Conservation (phyloP, 495 filamentous ascomycete species). For the Terfezia boudieri region DNA sequence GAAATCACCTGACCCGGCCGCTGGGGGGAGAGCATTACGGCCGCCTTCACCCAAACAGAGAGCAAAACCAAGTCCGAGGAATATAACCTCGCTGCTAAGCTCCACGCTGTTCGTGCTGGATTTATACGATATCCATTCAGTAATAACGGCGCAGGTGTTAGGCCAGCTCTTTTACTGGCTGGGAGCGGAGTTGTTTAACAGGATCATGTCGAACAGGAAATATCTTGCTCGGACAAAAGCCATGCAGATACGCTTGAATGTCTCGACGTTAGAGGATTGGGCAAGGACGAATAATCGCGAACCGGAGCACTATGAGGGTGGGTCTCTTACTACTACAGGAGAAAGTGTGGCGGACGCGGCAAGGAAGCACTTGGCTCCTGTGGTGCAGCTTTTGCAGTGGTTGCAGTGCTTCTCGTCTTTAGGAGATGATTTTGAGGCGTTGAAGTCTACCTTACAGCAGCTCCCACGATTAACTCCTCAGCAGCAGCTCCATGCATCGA, state of each 20-base stretch:
- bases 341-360: constrained; percentile 69
- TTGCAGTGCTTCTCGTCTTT: constrained; percentile 91
- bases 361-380: constrained; percentile 60
- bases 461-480: constrained; percentile 61
- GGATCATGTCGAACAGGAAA: constrained; percentile 83
- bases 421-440: constrained; percentile 71
- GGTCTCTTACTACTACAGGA: constrained; percentile 64
- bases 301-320: constrained; percentile 88
- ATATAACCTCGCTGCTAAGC: constrained; percentile 89
- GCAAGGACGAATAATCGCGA: constrained; percentile 77
- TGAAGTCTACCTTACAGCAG: constrained; percentile 69
- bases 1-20: constrained; percentile 59
- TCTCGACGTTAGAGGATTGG: constrained; percentile 90
- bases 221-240: constrained; percentile 94
- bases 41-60: constrained; percentile 88
- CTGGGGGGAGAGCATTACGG: constrained; percentile 74
- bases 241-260: constrained; percentile 99
- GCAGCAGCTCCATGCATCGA: constrained; percentile 79
- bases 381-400: constrained; percentile 94
- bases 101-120: constrained; percentile 95
- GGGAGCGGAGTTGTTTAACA: constrained; percentile 90
- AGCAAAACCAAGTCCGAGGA: constrained; percentile 76
- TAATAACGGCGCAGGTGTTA: constrained; percentile 79
- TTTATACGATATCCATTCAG: constrained; percentile 94
- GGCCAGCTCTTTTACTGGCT: constrained; percentile 94